These are phyloP conservation scores for Rhodosporidiobolus odoratus DNA, from an alignment of 768 basidiomycete species.

Conservation along the genomic window DNA sequence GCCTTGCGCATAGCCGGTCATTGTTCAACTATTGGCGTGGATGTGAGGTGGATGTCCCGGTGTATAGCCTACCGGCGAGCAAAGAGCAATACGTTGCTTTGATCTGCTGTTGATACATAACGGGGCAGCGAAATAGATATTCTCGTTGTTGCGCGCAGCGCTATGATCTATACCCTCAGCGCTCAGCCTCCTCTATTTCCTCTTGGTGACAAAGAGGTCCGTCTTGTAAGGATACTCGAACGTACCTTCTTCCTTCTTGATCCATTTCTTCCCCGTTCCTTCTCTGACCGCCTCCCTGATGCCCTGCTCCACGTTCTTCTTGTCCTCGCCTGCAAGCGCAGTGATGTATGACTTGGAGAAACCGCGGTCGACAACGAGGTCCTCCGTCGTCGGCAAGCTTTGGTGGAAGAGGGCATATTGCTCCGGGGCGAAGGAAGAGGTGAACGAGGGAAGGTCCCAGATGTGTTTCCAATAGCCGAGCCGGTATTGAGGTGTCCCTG, in stretches of 20 bases:
- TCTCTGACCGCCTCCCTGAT: conserved; percentile 57
- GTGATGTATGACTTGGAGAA: conserved; percentile 82
- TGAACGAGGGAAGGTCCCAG: conserved; percentile 52
- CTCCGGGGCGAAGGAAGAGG: background rate
- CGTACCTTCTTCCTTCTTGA: conserved; percentile 63
- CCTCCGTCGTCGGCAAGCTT: conserved; percentile 54
- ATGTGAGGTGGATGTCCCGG: too few species aligned
- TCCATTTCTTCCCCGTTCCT: conserved; percentile 64
- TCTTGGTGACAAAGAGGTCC: too few species aligned
- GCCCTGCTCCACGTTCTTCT: conserved; percentile 53
- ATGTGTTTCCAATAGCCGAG: conserved; percentile 31
- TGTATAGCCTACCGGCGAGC: too few species aligned
- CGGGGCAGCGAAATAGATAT: too few species aligned
- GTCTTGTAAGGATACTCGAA: conserved; percentile 69
- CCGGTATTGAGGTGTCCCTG: conserved; percentile 18
- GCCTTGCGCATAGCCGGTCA: too few species aligned
- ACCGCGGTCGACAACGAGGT: conserved; percentile 62
- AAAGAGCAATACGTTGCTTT: too few species aligned
- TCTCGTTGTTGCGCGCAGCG: too few species aligned
- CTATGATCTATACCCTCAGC: too few species aligned
- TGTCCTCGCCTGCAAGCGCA: conserved; percentile 58
- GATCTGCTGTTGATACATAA: too few species aligned
- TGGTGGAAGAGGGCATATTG: conserved; percentile 59
- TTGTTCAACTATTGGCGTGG: too few species aligned
- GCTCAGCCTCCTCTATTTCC: too few species aligned